phyloP scores from a whole-genome alignment of 257 asterid genomes.

The Plectranthus barbatus region DNA sequence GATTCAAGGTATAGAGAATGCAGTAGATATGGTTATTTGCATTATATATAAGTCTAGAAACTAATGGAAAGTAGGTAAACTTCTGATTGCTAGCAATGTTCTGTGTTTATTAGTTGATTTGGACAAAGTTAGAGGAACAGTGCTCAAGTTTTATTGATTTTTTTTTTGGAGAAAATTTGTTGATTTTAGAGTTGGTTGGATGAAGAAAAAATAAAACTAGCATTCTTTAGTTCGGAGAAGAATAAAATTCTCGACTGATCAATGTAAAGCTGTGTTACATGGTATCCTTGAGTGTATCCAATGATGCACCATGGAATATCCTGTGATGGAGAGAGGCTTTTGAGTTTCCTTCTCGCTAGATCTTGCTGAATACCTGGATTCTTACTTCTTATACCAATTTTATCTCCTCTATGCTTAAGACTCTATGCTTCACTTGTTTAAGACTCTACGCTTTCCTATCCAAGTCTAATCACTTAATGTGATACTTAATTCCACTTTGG shows the following conservation, averaged over 20 bases:
- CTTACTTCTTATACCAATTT: neutral
- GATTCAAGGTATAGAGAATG: neutral
- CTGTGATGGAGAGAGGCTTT: neutral
- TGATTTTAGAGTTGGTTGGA: neutral
- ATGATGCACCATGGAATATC: neutral
- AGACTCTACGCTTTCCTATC: neutral
- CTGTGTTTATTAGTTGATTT: neutral
- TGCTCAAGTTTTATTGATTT: too few relatives aligned
- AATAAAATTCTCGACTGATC: neutral
- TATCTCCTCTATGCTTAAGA: neutral
- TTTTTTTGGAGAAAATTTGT: too few relatives aligned
- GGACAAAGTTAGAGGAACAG: too few relatives aligned
- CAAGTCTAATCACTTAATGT: slow-evolving; percentile 4
- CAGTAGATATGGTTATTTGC: neutral
- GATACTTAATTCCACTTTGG: slow-evolving; percentile 11
- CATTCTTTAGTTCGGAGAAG: neutral
- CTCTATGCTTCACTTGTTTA: neutral
- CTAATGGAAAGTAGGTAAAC: neutral
- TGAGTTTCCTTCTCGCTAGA: neutral
- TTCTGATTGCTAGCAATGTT: neutral
- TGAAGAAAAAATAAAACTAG: neutral
- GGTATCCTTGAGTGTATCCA: neutral
- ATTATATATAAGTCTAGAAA: neutral
- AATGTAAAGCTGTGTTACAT: neutral
- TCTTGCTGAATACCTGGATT: neutral